Percentiles rank a stretch among this genome's conserved stretches.
Evolutionary conservation across 768 basidiomycete species (phyloP).

Genomic region (Mycena sanguinolenta): DNA sequence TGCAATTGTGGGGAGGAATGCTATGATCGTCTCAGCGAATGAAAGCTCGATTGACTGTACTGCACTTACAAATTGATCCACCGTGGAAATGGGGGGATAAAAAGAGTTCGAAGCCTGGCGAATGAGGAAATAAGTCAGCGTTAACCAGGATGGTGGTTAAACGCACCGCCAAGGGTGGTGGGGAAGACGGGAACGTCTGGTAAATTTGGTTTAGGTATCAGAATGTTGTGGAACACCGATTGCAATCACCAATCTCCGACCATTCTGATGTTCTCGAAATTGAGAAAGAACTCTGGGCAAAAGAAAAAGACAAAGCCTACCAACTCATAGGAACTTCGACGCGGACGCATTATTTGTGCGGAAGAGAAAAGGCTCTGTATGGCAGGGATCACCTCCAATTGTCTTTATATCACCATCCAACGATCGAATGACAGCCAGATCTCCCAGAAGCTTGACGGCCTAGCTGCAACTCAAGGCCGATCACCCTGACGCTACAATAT

Average conservation of each 20-base stretch:
- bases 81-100: background rate
- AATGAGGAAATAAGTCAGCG: background rate
- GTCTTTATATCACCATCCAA: background rate
- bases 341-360: constrained; percentile 5
- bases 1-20: background rate
- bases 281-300: background rate
- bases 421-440: background rate
- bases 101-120: background rate
- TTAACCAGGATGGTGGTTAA: no score
- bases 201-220: constrained; percentile 17
- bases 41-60: background rate
- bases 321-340: background rate
- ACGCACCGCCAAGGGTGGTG: constrained; percentile 7
- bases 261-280: background rate
- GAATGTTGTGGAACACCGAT: constrained; percentile 6
- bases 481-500: background rate
- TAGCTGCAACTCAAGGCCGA: background rate
- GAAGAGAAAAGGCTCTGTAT: background rate
- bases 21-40: background rate
- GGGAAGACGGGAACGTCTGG: constrained; percentile 3
- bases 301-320: background rate
- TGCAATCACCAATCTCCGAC: background rate
- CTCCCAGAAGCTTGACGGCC: background rate
- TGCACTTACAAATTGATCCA: constrained; percentile 10
- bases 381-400: background rate